These are phyloP conservation scores for Ramularia endophylla DNA, from an alignment of 2,329 filamentous ascomycete species.

Conservation along the genomic window DNA sequence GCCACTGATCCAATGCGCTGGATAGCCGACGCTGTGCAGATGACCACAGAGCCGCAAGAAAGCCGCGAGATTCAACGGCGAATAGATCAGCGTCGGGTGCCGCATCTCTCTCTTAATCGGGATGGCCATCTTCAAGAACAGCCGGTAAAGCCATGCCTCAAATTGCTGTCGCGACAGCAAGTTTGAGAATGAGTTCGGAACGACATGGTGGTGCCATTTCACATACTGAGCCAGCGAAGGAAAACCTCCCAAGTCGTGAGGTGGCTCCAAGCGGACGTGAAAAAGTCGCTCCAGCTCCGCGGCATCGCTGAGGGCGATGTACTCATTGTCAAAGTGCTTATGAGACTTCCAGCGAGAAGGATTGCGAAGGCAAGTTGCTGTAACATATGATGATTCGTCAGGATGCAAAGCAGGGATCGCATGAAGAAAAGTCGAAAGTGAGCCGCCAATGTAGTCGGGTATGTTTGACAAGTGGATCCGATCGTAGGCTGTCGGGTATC, in stretches of 20 bases:
- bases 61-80: slow-evolving; percentile 14
- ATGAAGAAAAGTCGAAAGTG: slow-evolving; percentile 4
- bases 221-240: not conserved
- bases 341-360: slow-evolving; percentile 4
- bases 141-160: slow-evolving; percentile 6
- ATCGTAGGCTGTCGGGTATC: slow-evolving; percentile 5
- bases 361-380: slow-evolving; percentile 5
- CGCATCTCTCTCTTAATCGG: not conserved
- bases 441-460: slow-evolving; percentile 10
- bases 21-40: slow-evolving; percentile 10
- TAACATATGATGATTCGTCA: slow-evolving; percentile 4
- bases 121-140: slow-evolving; percentile 13
- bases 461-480: slow-evolving; percentile 13
- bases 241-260: not conserved
- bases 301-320: slow-evolving; percentile 3
- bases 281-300: slow-evolving; percentile 4
- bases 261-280: slow-evolving; percentile 2
- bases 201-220: not conserved
- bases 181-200: not conserved
- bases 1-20: slow-evolving; percentile 10
- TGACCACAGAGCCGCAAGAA: slow-evolving; percentile 11
- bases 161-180: slow-evolving; percentile 1
- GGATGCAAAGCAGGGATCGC: slow-evolving; percentile 2
- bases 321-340: slow-evolving; percentile 7
- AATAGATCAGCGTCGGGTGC: slow-evolving; percentile 8